phyloP scores from a whole-genome alignment of 257 asterid genomes.

The Handroanthus guayacan region DNA sequence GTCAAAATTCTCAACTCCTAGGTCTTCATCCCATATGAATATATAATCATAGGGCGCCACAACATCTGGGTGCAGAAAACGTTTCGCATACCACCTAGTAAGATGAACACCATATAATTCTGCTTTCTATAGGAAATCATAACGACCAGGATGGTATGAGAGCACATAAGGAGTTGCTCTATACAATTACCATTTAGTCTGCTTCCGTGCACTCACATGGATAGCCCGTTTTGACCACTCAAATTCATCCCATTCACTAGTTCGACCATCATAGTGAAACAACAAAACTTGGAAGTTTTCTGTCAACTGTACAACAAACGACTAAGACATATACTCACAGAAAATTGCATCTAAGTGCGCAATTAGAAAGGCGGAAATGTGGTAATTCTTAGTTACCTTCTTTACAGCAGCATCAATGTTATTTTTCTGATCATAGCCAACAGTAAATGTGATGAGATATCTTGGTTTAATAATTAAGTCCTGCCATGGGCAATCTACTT shows the following conservation, averaged over 20 bases:
- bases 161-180: conserved; percentile 3
- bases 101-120: conserved; percentile 21
- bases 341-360: conserved; percentile 7
- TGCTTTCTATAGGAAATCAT: conserved; percentile 8
- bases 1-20: conserved; percentile 81
- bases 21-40: conserved; percentile 93
- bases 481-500: conserved; percentile 46
- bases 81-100: conserved; percentile 95
- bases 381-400: conserved; percentile 53
- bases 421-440: conserved; percentile 75
- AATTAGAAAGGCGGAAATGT: not conserved
- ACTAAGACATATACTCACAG: conserved; percentile 19
- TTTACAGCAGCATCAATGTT: conserved; percentile 89
- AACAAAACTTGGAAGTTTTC: conserved; percentile 80
- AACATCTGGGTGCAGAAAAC: conserved; percentile 89
- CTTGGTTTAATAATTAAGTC: conserved; percentile 80
- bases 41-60: conserved; percentile 85
- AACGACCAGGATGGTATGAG: not conserved
- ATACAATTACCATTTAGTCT: conserved; percentile 76
- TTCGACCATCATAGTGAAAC: conserved; percentile 91
- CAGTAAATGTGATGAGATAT: conserved; percentile 89
- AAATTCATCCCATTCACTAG: conserved; percentile 93
- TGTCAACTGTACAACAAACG: conserved; percentile 67
- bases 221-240: conserved; percentile 93
- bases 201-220: conserved; percentile 77